Conservation (phyloP, 1,139 yeast genomes). For the Kazachstania sp. region DNA sequence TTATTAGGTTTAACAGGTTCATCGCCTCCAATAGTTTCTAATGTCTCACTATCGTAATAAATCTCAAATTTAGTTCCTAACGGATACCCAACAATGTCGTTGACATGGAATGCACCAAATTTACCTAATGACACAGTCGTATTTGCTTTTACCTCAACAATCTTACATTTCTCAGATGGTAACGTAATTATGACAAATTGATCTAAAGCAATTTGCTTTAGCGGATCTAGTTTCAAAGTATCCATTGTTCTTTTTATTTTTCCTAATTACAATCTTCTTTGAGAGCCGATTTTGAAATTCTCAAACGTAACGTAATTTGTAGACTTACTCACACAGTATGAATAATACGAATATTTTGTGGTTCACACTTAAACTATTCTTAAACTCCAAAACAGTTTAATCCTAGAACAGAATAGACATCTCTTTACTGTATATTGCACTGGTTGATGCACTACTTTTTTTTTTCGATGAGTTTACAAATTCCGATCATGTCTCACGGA, state of each 20-base stretch:
- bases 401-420: no score
- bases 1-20: constrained; percentile 1
- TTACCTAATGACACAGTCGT: constrained; percentile 71
- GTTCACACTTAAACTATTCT: no score
- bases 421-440: no score
- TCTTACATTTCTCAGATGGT: constrained; percentile 73
- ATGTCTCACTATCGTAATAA: constrained; percentile 37
- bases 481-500: constrained; percentile 7
- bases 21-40: constrained; percentile 8
- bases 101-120: constrained; percentile 76
- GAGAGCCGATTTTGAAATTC: no score
- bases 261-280: neutral
- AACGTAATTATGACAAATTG: constrained; percentile 52
- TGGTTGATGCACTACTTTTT: neutral
- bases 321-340: no score
- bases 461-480: constrained; percentile 10
- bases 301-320: no score
- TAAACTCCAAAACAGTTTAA: no score
- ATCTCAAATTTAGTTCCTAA: constrained; percentile 90
- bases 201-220: constrained; percentile 29
- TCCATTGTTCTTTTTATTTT: neutral
- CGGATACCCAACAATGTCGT: constrained; percentile 69
- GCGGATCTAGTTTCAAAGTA: constrained; percentile 19
- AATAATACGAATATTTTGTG: no score
- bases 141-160: constrained; percentile 54